Evolutionary conservation across 2,329 filamentous ascomycete genomes (phyloP), one percentile per base, ranked within the genome.

Genomic region (Massarina eburnea): DNA sequence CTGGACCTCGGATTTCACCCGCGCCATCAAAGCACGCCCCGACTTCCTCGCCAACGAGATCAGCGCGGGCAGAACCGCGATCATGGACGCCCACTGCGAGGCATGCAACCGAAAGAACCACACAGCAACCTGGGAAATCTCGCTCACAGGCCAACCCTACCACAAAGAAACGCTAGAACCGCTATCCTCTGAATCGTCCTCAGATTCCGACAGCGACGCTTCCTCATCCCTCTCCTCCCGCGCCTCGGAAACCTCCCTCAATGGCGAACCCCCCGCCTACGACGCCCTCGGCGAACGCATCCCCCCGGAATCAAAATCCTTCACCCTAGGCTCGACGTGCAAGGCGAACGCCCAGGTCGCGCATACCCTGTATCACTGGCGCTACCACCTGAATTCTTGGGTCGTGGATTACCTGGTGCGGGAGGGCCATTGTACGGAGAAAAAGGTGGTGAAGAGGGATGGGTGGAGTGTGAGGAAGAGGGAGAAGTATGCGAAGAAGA

Each of bases 311-410:
- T 56, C 52, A 14, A 59, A 61, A 14, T 43, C 48, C 37, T 69
- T 69, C 49, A 57, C 59, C 1, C 52, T 69, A 1, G 66, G 66
- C 24, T 55, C 49, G 4, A 67, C 64, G 48, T 88, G 84, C 72
- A 80, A 78, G 59, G 70, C 72, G 24, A 86, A 85, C 54, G 87
- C 88, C 0, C 76, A 83, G 52, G 84, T 84, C 30, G 85, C 86
- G 0, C 88, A 92, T 61, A 79, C 78, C 1, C 76, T 92, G 3
- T 78, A 83, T 4, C 89, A 94, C 69, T 91, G 89, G 89, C 85
- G 85, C 45, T 81, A 80, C 48, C 80, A 84, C 36, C 80, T 92
- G n/a, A 85, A 88, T 60, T 78, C 85, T 52, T 88, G 81, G 79
- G 84, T 91, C 0, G 75, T 86, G 19, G 76, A 79, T 21, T 81